Percentiles rank a stretch among this genome's conserved stretches.
These are phyloP conservation scores for Lactifluus pinguis DNA, from an alignment of 768 basidiomycete species.

Conservation along the genomic window DNA sequence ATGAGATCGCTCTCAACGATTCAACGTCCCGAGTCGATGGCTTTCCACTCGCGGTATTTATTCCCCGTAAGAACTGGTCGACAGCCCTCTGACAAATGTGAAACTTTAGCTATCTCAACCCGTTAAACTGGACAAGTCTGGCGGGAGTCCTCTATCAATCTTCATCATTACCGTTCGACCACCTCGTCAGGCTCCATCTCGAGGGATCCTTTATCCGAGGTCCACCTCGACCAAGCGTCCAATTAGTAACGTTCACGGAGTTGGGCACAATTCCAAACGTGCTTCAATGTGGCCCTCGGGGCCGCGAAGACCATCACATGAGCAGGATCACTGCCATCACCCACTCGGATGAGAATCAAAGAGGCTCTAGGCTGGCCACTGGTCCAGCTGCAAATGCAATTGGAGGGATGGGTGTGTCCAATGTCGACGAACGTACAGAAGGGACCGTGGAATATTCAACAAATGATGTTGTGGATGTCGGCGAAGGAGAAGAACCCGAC, in stretches of 20 bases:
- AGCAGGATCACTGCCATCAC: background rate
- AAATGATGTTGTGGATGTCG: background rate
- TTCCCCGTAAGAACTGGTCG: no score
- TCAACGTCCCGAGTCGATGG: background rate
- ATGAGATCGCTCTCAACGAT: background rate
- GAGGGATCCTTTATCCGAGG: background rate
- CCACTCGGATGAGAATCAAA: background rate
- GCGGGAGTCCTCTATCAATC: slow-evolving; percentile 1
- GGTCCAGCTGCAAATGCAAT: background rate
- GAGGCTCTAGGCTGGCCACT: background rate
- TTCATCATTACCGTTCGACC: background rate
- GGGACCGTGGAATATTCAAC: background rate
- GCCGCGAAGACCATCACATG: background rate
- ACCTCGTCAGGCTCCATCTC: background rate
- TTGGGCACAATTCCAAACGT: background rate
- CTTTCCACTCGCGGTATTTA: background rate
- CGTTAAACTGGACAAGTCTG: background rate
- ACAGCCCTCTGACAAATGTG: background rate
- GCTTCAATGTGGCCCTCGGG: background rate
- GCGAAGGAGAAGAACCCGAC: slow-evolving; percentile 2
- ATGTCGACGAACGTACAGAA: background rate
- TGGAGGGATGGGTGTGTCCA: background rate
- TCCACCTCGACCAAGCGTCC: background rate
- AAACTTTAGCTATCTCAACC: background rate
- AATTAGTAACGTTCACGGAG: background rate